Conservation (phyloP, 1,139 yeast genomes). For the Sugiyamaella sp. region DNA sequence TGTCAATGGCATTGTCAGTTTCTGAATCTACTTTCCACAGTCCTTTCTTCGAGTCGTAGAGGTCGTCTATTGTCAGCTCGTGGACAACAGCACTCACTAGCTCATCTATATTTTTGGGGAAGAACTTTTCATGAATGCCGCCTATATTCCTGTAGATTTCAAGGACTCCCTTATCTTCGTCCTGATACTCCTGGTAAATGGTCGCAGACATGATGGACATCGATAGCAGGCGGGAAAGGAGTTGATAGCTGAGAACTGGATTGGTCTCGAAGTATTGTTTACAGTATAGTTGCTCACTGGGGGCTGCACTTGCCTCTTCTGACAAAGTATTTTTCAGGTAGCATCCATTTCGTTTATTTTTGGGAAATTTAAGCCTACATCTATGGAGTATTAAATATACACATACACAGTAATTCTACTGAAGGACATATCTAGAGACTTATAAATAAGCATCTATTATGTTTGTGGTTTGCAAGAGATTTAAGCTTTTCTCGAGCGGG, state of each 20-base stretch:
- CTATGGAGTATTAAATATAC: slow-evolving; percentile 17
- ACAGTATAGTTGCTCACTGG: too few relatives aligned
- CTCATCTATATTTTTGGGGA: slow-evolving; percentile 11
- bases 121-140: slow-evolving; percentile 17
- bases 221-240: too few relatives aligned
- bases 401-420: background rate
- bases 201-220: background rate
- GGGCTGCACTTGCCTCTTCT: too few relatives aligned
- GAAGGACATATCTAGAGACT: background rate
- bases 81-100: slow-evolving; percentile 11
- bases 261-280: too few relatives aligned
- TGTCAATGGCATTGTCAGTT: slow-evolving; percentile 2
- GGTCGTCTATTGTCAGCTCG: slow-evolving; percentile 4
- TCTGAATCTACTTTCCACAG: slow-evolving; percentile 11
- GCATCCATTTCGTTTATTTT: background rate
- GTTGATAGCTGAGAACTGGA: too few relatives aligned
- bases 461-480: background rate
- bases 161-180: slow-evolving; percentile 19
- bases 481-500: slow-evolving; percentile 26
- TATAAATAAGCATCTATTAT: slow-evolving; percentile 9
- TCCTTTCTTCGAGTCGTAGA: slow-evolving; percentile 8
- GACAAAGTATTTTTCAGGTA: background rate
- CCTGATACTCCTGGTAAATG: slow-evolving; percentile 16
- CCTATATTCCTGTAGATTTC: slow-evolving; percentile 18
- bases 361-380: slow-evolving; percentile 8